A percentile compares a stretch with the other conserved stretches of the same genome.
These are phyloP conservation scores for Apiotrichum domesticum DNA, from an alignment of 1,284 basidiomycete genomes.

Conservation along the genomic window DNA sequence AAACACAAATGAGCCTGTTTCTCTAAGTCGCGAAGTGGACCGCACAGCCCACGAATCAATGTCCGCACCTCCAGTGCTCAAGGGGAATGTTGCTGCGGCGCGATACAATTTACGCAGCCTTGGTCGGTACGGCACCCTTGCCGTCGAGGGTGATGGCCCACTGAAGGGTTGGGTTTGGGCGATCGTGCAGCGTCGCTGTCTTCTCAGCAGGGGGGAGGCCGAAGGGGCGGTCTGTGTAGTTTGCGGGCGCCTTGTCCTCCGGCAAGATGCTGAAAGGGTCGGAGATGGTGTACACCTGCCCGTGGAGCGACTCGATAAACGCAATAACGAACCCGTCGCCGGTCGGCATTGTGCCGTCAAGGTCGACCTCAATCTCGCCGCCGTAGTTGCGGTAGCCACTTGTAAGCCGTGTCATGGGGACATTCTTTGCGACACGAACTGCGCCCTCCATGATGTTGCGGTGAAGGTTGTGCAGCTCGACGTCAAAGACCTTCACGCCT, in stretches of 20 bases:
- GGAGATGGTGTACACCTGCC: conserved; percentile 40
- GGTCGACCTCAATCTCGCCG: conserved; percentile 43
- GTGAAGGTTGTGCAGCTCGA: conserved; percentile 45
- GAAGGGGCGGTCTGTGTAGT: conserved; percentile 24
- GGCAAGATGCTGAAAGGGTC: conserved; percentile 38
- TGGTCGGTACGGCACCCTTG: background rate
- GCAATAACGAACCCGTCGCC: conserved; percentile 39
- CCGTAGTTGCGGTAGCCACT: conserved; percentile 38
- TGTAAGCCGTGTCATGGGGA: conserved; percentile 34
- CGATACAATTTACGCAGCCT: background rate
- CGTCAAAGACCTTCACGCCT: conserved; percentile 43
- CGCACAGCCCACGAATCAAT: no score
- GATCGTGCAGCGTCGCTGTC: conserved; percentile 36
- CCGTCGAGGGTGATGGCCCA: conserved; percentile 42
- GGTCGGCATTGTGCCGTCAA: conserved; percentile 29
- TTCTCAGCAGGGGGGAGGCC: conserved; percentile 11
- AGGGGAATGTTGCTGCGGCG: no score
- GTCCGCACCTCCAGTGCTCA: no score
- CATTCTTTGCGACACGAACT: conserved; percentile 38
- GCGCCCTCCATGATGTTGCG: conserved; percentile 41
- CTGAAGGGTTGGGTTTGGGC: conserved; percentile 42
- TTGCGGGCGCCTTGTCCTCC: conserved; percentile 13
- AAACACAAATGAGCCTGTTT: no score
- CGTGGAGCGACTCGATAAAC: conserved; percentile 42
- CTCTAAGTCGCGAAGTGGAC: no score